A percentile compares a stretch with the other conserved stretches of the same genome.
These are phyloP conservation scores for Naganishia friedmannii DNA, from an alignment of 768 basidiomycete genomes.

Conservation along the genomic window DNA sequence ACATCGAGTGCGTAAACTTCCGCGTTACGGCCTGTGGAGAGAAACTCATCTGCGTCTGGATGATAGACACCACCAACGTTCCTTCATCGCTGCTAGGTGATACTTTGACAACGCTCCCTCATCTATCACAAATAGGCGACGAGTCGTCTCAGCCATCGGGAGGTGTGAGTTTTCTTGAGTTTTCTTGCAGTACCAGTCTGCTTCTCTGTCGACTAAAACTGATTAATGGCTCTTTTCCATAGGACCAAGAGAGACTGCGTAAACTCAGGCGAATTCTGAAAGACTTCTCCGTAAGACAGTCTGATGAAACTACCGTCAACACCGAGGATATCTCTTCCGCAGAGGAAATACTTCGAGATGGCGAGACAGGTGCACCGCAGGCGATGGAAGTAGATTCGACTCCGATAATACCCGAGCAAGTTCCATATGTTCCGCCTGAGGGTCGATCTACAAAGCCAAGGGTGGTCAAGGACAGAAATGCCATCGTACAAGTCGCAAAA, in stretches of 20 bases:
- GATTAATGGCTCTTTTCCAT: not conserved
- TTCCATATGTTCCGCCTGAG: constrained; percentile 71
- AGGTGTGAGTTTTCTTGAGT: not conserved
- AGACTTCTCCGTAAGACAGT: not conserved
- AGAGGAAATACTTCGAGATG: constrained; percentile 52
- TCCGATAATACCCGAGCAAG: constrained; percentile 58
- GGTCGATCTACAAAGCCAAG: constrained; percentile 55
- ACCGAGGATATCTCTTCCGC: not conserved
- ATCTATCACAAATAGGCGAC: not conserved
- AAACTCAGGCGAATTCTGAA: not conserved
- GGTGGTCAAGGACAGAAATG: constrained; percentile 55
- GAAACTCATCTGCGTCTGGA: not conserved
- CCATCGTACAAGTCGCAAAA: constrained; percentile 71
- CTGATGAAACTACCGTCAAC: not conserved
- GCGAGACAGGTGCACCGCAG: constrained; percentile 23
- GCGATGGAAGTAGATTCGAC: constrained; percentile 7
- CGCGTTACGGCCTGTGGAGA: not conserved
- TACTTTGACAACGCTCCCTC: not conserved
- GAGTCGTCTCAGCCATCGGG: not conserved
- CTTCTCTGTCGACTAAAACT: not conserved
- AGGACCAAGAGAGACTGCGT: not conserved
- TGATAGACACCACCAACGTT: not conserved
- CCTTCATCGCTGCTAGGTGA: constrained; percentile 3
- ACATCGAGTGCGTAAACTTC: not conserved
- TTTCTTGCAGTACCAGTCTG: not conserved